Evolutionary conservation across 2,329 filamentous ascomycete genomes (phyloP), one percentile per base, ranked within the genome.

Genomic region (Mariannaea elegans): DNA sequence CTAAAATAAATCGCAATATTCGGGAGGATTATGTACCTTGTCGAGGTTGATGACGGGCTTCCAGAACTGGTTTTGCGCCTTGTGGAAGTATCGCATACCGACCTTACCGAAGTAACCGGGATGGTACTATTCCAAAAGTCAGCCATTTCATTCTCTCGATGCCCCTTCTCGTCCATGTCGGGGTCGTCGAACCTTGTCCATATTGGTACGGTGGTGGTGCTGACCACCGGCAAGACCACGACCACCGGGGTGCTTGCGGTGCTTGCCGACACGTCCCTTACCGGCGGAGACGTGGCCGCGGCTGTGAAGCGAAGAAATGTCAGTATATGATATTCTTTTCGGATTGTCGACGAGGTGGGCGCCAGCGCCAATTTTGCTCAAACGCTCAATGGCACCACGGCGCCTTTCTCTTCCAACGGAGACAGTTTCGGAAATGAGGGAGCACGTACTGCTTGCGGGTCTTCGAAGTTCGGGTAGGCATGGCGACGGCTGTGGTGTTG

Each of bases 71-170:
- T 94, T 94, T 77, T 89, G 87, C 78, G 92, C 90, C 84, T 95
- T 94, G 88, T 98, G 94, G 92, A 97, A 97, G 85, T 94, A 90
- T 78, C 92, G 87, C 91, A 94, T 94, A 84, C 91, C 91, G 74
- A 94, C 92, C 86, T 97, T 97, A 84, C 93, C 93, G 84, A 97
- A 98, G 92, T 98, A 98, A 93, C 95, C 95, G 67, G 94, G 93
- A 80, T 97, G 92, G 90, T 94, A 93, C 84, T 94, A 88, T 75
- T 52, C 65, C 61, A 39, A 61, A 51, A 49, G 73, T 77, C 67
- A 77, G 75, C 59, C 56, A 58, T 65, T 59, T 46, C 14, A 36
- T 51, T 38, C 29, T 39, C 42, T 64, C 64, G 19, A 59, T 21
- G 12, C 36, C 27, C 38, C 7, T 32, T 13, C 65, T 45, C 55